phyloP scores from a whole-genome alignment of 2,329 filamentous ascomycete genomes.

The Bipolaris zeicola region DNA sequence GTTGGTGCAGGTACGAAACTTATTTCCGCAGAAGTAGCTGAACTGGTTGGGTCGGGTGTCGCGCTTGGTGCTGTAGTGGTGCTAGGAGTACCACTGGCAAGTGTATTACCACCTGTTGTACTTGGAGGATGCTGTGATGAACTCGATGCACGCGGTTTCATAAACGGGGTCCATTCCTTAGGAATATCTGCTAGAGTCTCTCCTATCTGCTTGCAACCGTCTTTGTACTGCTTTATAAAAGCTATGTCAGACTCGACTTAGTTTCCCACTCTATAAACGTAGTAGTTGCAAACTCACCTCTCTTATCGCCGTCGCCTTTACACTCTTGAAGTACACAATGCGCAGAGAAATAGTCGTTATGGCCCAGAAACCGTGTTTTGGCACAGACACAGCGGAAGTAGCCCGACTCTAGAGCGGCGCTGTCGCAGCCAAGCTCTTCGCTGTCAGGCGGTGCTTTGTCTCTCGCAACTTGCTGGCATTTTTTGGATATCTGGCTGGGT shows the following conservation, averaged over 20 bases:
- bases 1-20: background rate
- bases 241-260: conserved; percentile 8
- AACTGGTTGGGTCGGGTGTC: background rate
- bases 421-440: conserved; percentile 1
- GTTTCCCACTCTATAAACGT: background rate
- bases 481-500: conserved; percentile 5
- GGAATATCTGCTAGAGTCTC: conserved; percentile 1
- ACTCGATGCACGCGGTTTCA: background rate
- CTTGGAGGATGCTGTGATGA: background rate
- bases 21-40: background rate
- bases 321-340: conserved; percentile 15
- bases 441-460: background rate
- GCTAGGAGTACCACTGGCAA: background rate
- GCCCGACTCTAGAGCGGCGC: background rate
- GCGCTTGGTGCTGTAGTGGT: background rate
- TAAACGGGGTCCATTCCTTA: conserved; percentile 13
- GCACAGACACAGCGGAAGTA: conserved; percentile 14
- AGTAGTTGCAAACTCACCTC: conserved; percentile 3
- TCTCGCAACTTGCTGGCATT: conserved; percentile 3
- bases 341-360: conserved; percentile 11
- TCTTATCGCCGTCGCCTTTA: conserved; percentile 1
- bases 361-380: background rate
- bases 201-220: conserved; percentile 2
- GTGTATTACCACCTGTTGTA: background rate
- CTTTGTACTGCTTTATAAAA: conserved; percentile 8